These are phyloP conservation scores for Boletus patriciae DNA, from an alignment of 768 basidiomycete genomes.

Conservation along the genomic window DNA sequence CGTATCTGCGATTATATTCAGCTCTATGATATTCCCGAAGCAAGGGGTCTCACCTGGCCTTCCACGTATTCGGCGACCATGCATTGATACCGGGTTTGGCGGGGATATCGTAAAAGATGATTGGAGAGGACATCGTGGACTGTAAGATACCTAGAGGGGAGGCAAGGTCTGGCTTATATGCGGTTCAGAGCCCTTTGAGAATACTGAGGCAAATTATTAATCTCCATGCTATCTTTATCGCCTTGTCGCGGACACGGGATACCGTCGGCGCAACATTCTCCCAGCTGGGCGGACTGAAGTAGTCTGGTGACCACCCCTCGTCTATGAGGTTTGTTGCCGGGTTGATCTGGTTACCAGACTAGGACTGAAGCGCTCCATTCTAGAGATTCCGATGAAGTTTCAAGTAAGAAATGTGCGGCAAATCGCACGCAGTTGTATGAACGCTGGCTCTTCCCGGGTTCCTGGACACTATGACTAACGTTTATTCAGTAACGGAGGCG, in stretches of 20 bases:
- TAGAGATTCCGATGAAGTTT: not conserved
- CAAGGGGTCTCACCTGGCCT: slow-evolving; percentile 36
- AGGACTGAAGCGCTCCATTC: not conserved
- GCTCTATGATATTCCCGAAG: not conserved
- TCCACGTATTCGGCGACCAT: slow-evolving; percentile 51
- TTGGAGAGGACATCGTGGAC: slow-evolving; percentile 26
- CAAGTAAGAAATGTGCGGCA: not conserved
- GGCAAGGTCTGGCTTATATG: slow-evolving; percentile 6
- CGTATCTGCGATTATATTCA: slow-evolving; percentile 26
- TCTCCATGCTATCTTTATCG: slow-evolving; percentile 4
- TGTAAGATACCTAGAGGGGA: not conserved
- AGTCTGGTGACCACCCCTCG: too few relatives aligned
- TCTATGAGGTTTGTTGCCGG: too few relatives aligned
- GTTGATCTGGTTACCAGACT: too few relatives aligned
- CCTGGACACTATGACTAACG: slow-evolving; percentile 17
- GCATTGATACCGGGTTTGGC: slow-evolving; percentile 20
- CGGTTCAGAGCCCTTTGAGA: not conserved
- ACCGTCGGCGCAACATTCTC: not conserved
- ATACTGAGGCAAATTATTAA: not conserved
- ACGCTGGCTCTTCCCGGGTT: slow-evolving; percentile 14
- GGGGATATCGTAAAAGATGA: slow-evolving; percentile 5
- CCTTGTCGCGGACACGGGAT: not conserved
- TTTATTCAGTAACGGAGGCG: slow-evolving; percentile 14
- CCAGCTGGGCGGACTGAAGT: not conserved
- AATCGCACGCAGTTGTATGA: not conserved